phyloP scores from a whole-genome alignment of 495 filamentous ascomycete species.

The Hypoxylon intermedium region DNA sequence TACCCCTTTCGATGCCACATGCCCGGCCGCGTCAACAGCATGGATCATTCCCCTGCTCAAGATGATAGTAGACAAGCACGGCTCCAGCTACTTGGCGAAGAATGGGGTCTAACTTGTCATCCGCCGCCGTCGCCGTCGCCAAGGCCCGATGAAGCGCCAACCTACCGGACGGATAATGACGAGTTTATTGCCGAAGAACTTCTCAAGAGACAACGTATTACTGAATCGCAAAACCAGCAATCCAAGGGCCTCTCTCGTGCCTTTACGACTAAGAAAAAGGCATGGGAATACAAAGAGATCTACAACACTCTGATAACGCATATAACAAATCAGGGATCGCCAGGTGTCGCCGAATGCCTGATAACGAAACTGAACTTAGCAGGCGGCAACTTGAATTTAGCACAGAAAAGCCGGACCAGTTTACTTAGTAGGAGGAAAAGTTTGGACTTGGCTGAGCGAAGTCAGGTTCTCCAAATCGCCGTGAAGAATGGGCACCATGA shows the following conservation, averaged over 20 bases:
- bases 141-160: constrained; percentile 38
- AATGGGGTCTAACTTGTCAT: constrained; percentile 44
- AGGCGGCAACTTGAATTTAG: constrained; percentile 53
- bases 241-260: constrained; percentile 51
- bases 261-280: constrained; percentile 54
- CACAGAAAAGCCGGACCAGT: constrained; percentile 49
- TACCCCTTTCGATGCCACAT: constrained; percentile 12
- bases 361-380: constrained; percentile 50
- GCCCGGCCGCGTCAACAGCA: constrained; percentile 20
- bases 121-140: constrained; percentile 28
- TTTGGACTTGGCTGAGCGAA: constrained; percentile 52
- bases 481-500: constrained; percentile 53
- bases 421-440: constrained; percentile 53
- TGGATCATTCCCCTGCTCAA: constrained; percentile 33
- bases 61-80: constrained; percentile 45
- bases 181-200: constrained; percentile 53
- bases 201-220: constrained; percentile 49
- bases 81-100: constrained; percentile 48
- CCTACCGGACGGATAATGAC: constrained; percentile 48
- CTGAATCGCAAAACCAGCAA: constrained; percentile 39
- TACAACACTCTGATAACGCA: constrained; percentile 53
- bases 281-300: constrained; percentile 56
- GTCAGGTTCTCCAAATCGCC: constrained; percentile 53
- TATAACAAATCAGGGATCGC: constrained; percentile 49
- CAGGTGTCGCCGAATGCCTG: constrained; percentile 56